phyloP scores from a whole-genome alignment of 2,329 filamentous ascomycete genomes.

The Ophiostoma triangulosporum region DNA sequence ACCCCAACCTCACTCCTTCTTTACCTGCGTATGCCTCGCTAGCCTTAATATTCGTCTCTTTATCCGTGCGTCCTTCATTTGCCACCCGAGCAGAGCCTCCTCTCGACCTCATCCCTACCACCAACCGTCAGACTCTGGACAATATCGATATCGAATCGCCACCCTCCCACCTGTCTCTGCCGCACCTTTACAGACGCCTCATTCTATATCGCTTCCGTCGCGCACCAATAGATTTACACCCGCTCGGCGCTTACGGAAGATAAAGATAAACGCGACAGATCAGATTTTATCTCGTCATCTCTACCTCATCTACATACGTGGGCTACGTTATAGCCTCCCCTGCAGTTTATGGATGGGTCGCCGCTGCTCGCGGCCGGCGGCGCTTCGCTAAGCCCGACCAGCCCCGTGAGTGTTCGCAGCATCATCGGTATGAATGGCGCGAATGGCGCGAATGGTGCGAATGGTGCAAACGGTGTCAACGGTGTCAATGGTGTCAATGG shows the following conservation, averaged over 20 bases:
- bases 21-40: neutral
- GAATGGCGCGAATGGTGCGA: neutral
- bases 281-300: neutral
- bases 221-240: neutral
- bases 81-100: neutral
- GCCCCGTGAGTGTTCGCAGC: constrained; percentile 37
- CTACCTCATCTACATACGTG: neutral
- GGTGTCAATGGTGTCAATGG: neutral
- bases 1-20: neutral
- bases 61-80: too few species aligned
- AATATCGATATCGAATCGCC: neutral
- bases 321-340: neutral
- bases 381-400: constrained; percentile 34
- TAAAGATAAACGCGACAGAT: neutral
- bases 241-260: neutral
- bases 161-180: neutral
- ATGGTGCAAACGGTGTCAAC: neutral
- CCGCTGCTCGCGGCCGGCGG: constrained; percentile 21
- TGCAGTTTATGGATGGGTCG: constrained; percentile 23
- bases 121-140: neutral
- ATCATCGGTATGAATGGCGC: constrained; percentile 6
- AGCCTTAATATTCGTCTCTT: neutral
- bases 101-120: neutral
- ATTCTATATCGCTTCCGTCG: neutral
- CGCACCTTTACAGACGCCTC: neutral